Evolutionary conservation across 495 filamentous ascomycete species (phyloP).

Genomic region (Hypoxylon trugodes): DNA sequence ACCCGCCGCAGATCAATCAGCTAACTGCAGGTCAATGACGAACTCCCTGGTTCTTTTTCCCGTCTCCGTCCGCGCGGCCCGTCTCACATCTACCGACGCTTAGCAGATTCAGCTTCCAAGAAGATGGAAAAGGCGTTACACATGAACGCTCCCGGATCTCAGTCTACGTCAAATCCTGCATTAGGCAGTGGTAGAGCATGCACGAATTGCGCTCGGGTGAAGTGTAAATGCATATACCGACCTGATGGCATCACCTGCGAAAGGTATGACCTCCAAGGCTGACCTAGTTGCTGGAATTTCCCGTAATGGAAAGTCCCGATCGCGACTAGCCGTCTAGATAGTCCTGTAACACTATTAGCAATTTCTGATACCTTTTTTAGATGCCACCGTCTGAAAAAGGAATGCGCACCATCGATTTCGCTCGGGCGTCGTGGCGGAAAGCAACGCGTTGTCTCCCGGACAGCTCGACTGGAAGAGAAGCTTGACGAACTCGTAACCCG

Average conservation of each 20-base stretch:
- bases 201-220: constrained; percentile 60
- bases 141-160: not conserved
- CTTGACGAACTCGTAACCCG: constrained; percentile 60
- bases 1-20: not conserved
- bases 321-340: not conserved
- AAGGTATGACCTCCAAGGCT: constrained; percentile 45
- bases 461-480: constrained; percentile 59
- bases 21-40: constrained; percentile 1
- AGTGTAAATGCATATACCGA: constrained; percentile 61
- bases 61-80: constrained; percentile 19
- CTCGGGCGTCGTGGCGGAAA: constrained; percentile 47
- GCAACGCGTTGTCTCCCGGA: constrained; percentile 34
- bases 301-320: not conserved
- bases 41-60: not conserved
- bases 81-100: not conserved
- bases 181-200: constrained; percentile 57
- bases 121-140: constrained; percentile 3
- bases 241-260: constrained; percentile 52
- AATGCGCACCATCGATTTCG: constrained; percentile 49
- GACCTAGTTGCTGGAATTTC: not conserved
- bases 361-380: constrained; percentile 40
- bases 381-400: constrained; percentile 58
- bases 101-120: not conserved
- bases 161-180: constrained; percentile 3
- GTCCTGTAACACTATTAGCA: not conserved